Conservation (phyloP, 352 stramenopile species). For the Pythium brassicae region DNA sequence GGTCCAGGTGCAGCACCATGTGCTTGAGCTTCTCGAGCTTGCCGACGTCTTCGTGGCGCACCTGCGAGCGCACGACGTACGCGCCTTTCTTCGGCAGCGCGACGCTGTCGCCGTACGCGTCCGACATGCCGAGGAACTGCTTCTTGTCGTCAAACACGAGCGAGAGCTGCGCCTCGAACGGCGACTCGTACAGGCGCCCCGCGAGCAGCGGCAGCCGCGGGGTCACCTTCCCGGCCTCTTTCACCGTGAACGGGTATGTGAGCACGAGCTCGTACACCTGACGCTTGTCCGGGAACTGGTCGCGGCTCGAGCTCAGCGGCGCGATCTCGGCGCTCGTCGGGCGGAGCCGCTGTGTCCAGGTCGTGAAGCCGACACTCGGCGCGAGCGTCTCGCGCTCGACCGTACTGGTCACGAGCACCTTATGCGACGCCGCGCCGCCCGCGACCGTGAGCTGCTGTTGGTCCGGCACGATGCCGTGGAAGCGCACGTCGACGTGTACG, state of each 20-base stretch:
- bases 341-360: conserved; percentile 79
- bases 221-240: conserved; percentile 82
- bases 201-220: conserved; percentile 76
- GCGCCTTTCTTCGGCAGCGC: conserved; percentile 81
- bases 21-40: conserved; percentile 81
- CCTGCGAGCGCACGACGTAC: conserved; percentile 63
- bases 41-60: conserved; percentile 79
- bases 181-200: conserved; percentile 90
- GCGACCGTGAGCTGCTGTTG: conserved; percentile 52
- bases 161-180: conserved; percentile 90
- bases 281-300: conserved; percentile 80
- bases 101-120: conserved; percentile 81
- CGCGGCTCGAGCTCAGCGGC: conserved; percentile 72
- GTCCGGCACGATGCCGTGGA: conserved; percentile 78
- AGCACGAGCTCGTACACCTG: conserved; percentile 89
- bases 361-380: conserved; percentile 73
- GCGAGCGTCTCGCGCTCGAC: conserved; percentile 77
- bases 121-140: conserved; percentile 81
- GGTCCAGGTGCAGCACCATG: conserved; percentile 73
- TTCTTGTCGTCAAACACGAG: conserved; percentile 94
- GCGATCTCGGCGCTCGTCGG: conserved; percentile 74
- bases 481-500: conserved; percentile 79
- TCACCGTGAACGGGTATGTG: conserved; percentile 87
- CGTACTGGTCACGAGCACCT: conserved; percentile 67
- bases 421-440: conserved; percentile 65